Conservation (phyloP, 345 rosid species). For the Conringia planisiliqua region DNA sequence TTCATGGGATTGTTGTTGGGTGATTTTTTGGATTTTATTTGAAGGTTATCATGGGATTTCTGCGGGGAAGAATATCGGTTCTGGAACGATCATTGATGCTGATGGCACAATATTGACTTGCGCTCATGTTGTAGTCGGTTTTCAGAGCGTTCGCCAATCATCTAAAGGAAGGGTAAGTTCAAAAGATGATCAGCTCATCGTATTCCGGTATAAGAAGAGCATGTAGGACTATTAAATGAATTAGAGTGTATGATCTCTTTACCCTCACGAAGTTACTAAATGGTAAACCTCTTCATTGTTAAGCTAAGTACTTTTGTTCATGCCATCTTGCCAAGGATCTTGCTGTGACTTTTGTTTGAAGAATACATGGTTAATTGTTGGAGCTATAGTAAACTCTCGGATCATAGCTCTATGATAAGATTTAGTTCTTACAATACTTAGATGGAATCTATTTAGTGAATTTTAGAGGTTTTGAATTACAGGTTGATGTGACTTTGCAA, state of each 20-base stretch:
- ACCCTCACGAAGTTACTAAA: not conserved
- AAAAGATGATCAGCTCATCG: not conserved
- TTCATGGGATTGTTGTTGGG: not conserved
- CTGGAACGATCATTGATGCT: slow-evolving; percentile 82
- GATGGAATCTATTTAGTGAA: not conserved
- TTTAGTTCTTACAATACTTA: not conserved
- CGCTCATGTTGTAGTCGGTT: slow-evolving; percentile 80
- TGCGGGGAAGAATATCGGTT: slow-evolving; percentile 58
- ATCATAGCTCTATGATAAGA: not conserved
- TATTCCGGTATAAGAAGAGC: not conserved
- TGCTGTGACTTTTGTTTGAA: not conserved
- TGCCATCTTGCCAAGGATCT: not conserved
- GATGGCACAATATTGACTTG: slow-evolving; percentile 90
- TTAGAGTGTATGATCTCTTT: not conserved
- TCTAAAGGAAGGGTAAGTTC: slow-evolving; percentile 64
- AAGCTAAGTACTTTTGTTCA: not conserved
- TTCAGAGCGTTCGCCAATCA: slow-evolving; percentile 44
- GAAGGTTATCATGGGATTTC: slow-evolving; percentile 54
- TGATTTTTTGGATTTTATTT: not conserved
- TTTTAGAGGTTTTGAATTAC: slow-evolving; percentile 13
- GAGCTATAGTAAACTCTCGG: not conserved
- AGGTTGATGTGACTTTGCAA: slow-evolving; percentile 94
- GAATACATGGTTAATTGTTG: not conserved
- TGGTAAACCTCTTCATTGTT: not conserved
- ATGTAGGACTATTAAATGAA: not conserved